These are phyloP conservation scores for Albatrellus ellisii DNA, from an alignment of 768 basidiomycete genomes.

Conservation along the genomic window DNA sequence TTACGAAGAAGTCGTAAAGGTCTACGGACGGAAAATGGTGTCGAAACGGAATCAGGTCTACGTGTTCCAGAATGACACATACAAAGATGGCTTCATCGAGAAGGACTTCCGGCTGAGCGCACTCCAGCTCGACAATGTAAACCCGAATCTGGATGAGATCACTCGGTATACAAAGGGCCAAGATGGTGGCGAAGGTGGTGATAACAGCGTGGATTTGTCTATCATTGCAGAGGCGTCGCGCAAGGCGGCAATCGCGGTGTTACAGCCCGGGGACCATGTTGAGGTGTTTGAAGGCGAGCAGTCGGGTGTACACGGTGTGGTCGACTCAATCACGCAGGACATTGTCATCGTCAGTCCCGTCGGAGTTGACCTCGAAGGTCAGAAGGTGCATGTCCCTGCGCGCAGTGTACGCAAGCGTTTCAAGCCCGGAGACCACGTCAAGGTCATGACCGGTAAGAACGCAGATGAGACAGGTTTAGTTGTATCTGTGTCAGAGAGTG, in stretches of 20 bases:
- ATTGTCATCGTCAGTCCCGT: conserved; percentile 74
- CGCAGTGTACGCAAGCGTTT: conserved; percentile 89
- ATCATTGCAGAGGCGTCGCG: conserved; percentile 87
- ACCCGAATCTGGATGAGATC: conserved; percentile 94
- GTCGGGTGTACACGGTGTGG: conserved; percentile 81
- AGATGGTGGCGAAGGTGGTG: conserved; percentile 52
- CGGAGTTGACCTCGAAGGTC: conserved; percentile 74
- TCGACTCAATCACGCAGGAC: conserved; percentile 81
- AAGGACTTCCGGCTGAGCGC: conserved; percentile 85
- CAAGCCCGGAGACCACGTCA: conserved; percentile 96
- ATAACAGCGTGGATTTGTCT: conserved; percentile 70
- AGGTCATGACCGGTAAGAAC: conserved; percentile 94
- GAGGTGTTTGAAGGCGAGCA: conserved; percentile 98
- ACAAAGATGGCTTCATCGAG: conserved; percentile 89
- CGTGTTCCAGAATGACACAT: conserved; percentile 89
- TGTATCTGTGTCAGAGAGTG: conserved; percentile 78
- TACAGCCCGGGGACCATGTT: conserved; percentile 97
- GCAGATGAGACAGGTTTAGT: conserved; percentile 94
- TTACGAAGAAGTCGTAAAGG: conserved; percentile 81
- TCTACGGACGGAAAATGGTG: conserved; percentile 69
- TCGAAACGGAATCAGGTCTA: conserved; percentile 61
- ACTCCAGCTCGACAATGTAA: conserved; percentile 75
- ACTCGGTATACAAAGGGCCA: conserved; percentile 74
- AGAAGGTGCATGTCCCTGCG: conserved; percentile 76
- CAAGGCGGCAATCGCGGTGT: conserved; percentile 80